These are phyloP conservation scores for Solanum habrochaites DNA, from an alignment of 257 asterid genomes.

Conservation along the genomic window DNA sequence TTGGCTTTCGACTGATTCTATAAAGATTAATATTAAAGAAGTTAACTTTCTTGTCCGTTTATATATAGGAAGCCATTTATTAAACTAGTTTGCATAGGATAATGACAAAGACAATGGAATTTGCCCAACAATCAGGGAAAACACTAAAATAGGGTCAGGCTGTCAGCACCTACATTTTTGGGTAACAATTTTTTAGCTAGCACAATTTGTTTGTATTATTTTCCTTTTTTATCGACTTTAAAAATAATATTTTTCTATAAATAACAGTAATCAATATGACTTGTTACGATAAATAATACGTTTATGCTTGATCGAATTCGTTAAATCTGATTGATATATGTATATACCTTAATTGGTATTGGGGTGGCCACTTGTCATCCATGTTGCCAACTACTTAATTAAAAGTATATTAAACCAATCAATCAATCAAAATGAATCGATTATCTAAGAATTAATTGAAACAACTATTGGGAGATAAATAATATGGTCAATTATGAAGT, in stretches of 20 bases:
- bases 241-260: not conserved
- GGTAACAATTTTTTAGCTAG: accelerated
- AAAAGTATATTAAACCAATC: not conserved
- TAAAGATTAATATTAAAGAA: not conserved
- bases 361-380: not conserved
- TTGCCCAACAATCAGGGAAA: not conserved
- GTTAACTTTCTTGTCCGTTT: not conserved
- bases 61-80: not conserved
- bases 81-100: not conserved
- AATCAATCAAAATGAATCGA: not conserved
- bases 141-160: not conserved
- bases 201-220: not conserved
- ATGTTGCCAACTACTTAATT: not conserved
- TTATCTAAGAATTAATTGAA: not conserved
- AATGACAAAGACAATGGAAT: not conserved
- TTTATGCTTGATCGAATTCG: not conserved
- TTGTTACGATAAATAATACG: no score
- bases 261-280: not conserved
- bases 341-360: not conserved
- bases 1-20: not conserved
- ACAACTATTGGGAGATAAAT: not conserved
- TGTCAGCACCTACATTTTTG: not conserved
- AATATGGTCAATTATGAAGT: not conserved
- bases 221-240: not conserved
- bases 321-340: not conserved